These are phyloP conservation scores for Dicorynia guianensis DNA, from an alignment of 306 rosid species.

Conservation along the genomic window DNA sequence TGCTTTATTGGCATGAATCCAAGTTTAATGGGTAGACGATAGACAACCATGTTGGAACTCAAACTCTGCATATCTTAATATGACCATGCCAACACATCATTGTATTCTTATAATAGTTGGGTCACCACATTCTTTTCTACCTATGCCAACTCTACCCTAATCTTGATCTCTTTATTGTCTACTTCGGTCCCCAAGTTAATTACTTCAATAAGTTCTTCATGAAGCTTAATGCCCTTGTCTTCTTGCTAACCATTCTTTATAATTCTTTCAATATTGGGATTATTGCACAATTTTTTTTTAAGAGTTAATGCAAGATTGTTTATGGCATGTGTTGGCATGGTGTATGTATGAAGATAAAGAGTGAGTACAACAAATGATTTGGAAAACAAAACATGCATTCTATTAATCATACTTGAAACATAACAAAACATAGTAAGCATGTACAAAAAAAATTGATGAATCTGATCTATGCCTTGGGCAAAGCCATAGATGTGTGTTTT, in stretches of 20 bases:
- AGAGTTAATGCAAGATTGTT: too few species aligned
- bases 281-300: background rate
- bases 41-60: background rate
- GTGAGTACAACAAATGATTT: too few species aligned
- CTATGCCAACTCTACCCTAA: background rate
- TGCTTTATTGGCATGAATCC: too few species aligned
- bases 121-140: background rate
- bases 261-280: background rate
- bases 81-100: background rate
- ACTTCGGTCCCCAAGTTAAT: background rate
- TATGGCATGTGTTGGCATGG: too few species aligned
- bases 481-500: too few species aligned
- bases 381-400: too few species aligned
- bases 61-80: background rate
- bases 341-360: too few species aligned
- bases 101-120: background rate
- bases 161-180: background rate
- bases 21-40: background rate
- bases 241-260: background rate
- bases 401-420: too few species aligned
- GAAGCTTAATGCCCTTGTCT: background rate
- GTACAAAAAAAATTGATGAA: too few species aligned
- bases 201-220: background rate
- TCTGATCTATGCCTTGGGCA: too few species aligned
- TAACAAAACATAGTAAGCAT: too few species aligned